Evolutionary conservation across 2,329 filamentous ascomycete species (phyloP), one percentile per base, ranked within the genome.

Genomic region (Diaporthe helianthi): DNA sequence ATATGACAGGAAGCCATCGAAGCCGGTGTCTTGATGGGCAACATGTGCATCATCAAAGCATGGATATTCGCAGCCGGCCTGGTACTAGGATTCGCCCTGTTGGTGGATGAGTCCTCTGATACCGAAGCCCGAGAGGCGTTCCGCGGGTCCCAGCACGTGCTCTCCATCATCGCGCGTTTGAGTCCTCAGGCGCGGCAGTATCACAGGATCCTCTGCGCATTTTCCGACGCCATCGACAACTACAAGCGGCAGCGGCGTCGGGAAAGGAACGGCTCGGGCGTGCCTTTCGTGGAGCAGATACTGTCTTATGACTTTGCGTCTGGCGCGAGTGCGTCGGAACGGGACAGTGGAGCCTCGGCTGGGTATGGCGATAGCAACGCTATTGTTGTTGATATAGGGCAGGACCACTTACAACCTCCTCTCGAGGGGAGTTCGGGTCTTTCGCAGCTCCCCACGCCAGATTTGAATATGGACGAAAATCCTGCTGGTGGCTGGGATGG

Each of bases 161-260:
- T 70, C 3, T 63, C 36, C 13, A 22, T 29, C 12, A 19, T 68
- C 7, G 69, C 55, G 36, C 47, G 65, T 24, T 52, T 68, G n/a
- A 71, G 73, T 38, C 68, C 73, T 13, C 73, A 74, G 60, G 73
- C 73, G 3, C 65, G 38, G 13, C 72, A 73, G 24, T 74, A 74
- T 38, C 54, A 68, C 51, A 70, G 68, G 22, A 74, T 74, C 17
- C 54, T 74, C 15, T 46, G 61, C 1, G 55, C 73, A 19, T 71
- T 73, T n/a, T 71, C 64, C n/a, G 67, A 63, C 5, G 72, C 73
- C 38, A 73, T 73, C 10, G 58, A 65, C 29, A 44, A 60, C 15
- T 72, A 69, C 10, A 67, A 44, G 19, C 49, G 49, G 17, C 69
- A 67, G 15, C 44, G 68, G 51, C 44, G 52, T 13, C 61, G 46